Evolutionary conservation across 2,329 filamentous ascomycete species (phyloP), one percentile per base, ranked within the genome.

Genomic region (Cucurbitaria berberidis): DNA sequence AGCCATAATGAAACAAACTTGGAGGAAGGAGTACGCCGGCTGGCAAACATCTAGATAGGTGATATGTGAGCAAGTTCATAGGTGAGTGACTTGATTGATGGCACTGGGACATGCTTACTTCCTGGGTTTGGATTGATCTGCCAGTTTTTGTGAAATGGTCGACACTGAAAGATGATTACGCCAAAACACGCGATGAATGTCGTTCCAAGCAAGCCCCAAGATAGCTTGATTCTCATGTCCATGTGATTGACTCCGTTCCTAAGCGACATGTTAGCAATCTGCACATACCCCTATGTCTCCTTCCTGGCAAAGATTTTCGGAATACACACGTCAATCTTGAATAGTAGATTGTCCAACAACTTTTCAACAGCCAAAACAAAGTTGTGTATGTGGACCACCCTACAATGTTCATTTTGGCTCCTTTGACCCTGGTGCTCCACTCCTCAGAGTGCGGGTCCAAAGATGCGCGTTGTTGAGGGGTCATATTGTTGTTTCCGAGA

Each of bases 61-160:
- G 3, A 16, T 18, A 35, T 26, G 30, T 48, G 11, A 42, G 27
- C 30, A 40, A 13, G 21, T 75, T 80, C 9, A 9, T 26, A n/a
- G 24, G 24, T 26, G 24, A 5, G 24, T 9, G 24, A 26, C 24
- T 26, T 26, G 9, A 9, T 26, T 26, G 24, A 26, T 26, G 24
- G 9, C 9, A 26, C 24, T 26, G 24, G 24, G 24, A 5, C 24
- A 26, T 26, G 24, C 24, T 60, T 64, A 83, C 81, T 78, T 10
- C 84, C 83, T 0, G 84, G 84, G 26, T 86, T 69, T 0, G 84
- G 84, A 46, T 80, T 73, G 43, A 87, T 84, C 66, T 86, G 83
- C 83, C 84, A 87, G 62, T 83, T 82, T 34, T 77, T 78, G 22
- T 73, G 58, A 47, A 86, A 78, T 0, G 83, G 83, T 21, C 76